phyloP scores from a whole-genome alignment of 2,329 filamentous ascomycete species.

The Penicillium paneum region DNA sequence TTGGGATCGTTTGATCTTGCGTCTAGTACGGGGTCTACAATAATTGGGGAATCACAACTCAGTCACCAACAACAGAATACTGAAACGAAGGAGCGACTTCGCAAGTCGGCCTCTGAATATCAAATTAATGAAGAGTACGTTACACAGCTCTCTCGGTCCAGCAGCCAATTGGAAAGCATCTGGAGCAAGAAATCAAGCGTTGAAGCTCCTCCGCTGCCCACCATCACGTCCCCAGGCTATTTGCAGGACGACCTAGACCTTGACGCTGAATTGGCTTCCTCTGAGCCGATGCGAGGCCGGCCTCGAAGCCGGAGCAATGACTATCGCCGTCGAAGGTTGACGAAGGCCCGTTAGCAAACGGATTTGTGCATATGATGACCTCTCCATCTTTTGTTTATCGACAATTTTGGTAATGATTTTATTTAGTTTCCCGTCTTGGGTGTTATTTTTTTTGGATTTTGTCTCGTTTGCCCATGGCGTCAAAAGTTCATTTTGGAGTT shows the following conservation, averaged over 20 bases:
- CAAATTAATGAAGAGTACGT: not conserved
- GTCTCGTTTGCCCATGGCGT: not conserved
- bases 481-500: constrained; percentile 5
- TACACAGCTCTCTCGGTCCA: constrained; percentile 14
- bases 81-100: constrained; percentile 2
- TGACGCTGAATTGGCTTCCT: not conserved
- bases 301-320: constrained; percentile 26
- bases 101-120: constrained; percentile 15
- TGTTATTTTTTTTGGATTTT: not conserved
- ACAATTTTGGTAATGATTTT: not conserved
- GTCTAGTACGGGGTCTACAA: constrained; percentile 4
- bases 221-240: constrained; percentile 18
- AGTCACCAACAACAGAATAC: constrained; percentile 1
- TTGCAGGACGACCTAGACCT: constrained; percentile 2
- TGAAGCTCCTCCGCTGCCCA: constrained; percentile 21
- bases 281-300: constrained; percentile 24
- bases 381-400: constrained; percentile 13
- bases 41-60: constrained; percentile 1
- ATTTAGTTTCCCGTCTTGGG: not conserved
- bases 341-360: constrained; percentile 14
- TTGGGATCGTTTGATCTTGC: not conserved
- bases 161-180: constrained; percentile 8
- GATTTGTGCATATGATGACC: constrained; percentile 16
- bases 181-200: constrained; percentile 19
- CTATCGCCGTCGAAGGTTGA: constrained; percentile 17